Conservation (phyloP, 345 rosid species). For the Rhizophora apiculata region DNA sequence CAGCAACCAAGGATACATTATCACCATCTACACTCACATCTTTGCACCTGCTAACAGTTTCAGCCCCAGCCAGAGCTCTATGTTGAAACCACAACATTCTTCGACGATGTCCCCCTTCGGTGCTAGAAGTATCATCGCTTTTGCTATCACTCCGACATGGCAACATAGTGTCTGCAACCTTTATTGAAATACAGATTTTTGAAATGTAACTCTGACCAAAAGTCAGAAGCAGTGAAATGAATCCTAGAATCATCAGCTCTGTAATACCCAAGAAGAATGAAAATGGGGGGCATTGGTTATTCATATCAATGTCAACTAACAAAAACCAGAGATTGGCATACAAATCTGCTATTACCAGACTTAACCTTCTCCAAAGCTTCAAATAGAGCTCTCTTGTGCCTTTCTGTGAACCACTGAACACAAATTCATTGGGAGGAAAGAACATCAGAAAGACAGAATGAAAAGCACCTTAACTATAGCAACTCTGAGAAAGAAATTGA, state of each 20-base stretch:
- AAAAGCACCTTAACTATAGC: too few relatives aligned
- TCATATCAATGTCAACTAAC: neutral
- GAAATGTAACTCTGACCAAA: conserved; percentile 62
- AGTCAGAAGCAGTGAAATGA: conserved; percentile 82
- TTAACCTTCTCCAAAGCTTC: conserved; percentile 91
- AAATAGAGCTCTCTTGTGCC: conserved; percentile 72
- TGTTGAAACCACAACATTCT: conserved; percentile 56
- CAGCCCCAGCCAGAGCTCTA: conserved; percentile 45
- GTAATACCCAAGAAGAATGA: conserved; percentile 26
- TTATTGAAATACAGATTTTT: conserved; percentile 58
- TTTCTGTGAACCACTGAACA: conserved; percentile 68
- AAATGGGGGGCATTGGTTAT: neutral
- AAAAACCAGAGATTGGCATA: neutral
- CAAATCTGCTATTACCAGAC: conserved; percentile 46
- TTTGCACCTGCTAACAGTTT: conserved; percentile 38
- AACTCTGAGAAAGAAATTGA: too few relatives aligned
- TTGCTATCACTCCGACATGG: conserved; percentile 44
- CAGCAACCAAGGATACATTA: neutral
- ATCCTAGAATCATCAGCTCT: conserved; percentile 95
- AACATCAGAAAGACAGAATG: neutral
- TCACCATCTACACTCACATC: conserved; percentile 37
- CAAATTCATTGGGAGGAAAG: neutral
- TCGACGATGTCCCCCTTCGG: conserved; percentile 41
- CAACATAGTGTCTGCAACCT: conserved; percentile 60
- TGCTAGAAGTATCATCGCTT: conserved; percentile 1